A percentile compares a stretch with the other conserved stretches of the same genome.
Conservation (phyloP, 2,329 filamentous ascomycete species). For the Botrytis squamosa region DNA sequence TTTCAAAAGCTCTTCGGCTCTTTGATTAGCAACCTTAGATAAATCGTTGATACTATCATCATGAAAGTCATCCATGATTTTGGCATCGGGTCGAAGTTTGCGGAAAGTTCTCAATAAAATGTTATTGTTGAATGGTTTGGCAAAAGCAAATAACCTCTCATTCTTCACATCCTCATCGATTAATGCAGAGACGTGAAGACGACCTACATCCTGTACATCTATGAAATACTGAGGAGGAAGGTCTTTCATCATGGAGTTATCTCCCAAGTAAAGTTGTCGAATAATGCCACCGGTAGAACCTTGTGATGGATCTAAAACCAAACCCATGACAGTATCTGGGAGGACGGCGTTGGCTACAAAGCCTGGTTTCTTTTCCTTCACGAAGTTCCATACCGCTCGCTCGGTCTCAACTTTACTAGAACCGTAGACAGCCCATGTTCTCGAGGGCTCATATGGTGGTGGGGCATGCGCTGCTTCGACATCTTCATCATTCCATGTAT, state of each 20-base stretch:
- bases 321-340: conserved; percentile 27
- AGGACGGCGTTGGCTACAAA: conserved; percentile 37
- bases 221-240: conserved; percentile 38
- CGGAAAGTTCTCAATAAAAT: conserved; percentile 31
- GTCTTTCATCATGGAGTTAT: neutral
- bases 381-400: conserved; percentile 43
- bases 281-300: conserved; percentile 31
- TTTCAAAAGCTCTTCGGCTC: conserved; percentile 28
- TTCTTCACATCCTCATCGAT: conserved; percentile 34
- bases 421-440: conserved; percentile 37
- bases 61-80: conserved; percentile 30
- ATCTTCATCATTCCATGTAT: conserved; percentile 42
- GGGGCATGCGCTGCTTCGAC: conserved; percentile 41
- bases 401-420: conserved; percentile 45
- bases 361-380: conserved; percentile 37
- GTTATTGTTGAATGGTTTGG: conserved; percentile 27
- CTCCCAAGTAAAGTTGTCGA: conserved; percentile 31
- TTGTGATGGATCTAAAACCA: conserved; percentile 23
- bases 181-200: conserved; percentile 38
- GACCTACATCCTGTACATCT: conserved; percentile 36
- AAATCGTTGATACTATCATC: conserved; percentile 29
- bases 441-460: conserved; percentile 37
- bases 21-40: conserved; percentile 28
- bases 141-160: conserved; percentile 37
- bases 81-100: conserved; percentile 29